Base-by-base conservation (phyloP, 2,329 filamentous ascomycete genomes). In the Colletotrichum theobromicola region DNA sequence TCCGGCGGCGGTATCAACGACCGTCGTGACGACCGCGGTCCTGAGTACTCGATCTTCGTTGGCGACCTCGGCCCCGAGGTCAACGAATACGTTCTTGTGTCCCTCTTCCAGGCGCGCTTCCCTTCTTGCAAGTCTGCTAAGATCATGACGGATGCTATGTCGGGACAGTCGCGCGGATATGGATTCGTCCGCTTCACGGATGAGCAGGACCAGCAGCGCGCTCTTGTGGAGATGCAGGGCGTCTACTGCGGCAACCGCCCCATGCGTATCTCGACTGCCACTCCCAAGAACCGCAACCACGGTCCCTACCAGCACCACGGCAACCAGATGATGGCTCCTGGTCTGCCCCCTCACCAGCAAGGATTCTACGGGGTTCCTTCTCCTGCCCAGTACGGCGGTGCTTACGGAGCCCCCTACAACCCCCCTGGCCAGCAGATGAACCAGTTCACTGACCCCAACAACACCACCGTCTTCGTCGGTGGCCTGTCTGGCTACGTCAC, bases 101-200 rank as follows among this genome's bases (percentile, higher is more conserved):
- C 96, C 30, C 93, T 99, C 65, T 99, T 99, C 91, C 96, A 98
- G 87, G 94, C 93, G 82, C 95, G 96, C 76, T 99, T 98, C 89
- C 94, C 94, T 1, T 98, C 95, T 10, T 98, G 96, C 94, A 98
- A 98, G 89, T 98, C 95, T 46, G 97, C 97, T 82, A 99, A 99
- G 91, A 99, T 99, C 86, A 99, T 99, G 97, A 98, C 96, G 75
- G 97, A 99, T 82, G 96, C 97, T 76, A 97, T 98, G 86, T 98
- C 94, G 77, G 97, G 97, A 80, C 96, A 98, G 91, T 98, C 96
- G 77, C 95, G 97, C 77, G 97, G 97, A 71, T 99, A 99, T 82
- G 97, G 97, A 61, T 99, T 99, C 81, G 97, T 99, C 67, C 95
- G 97, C 78, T 99, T 99, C 88, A 95, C 95, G 67, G 95, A 98